Conservation (phyloP, 768 basidiomycete genomes). For the Tremella yokohamensis region DNA sequence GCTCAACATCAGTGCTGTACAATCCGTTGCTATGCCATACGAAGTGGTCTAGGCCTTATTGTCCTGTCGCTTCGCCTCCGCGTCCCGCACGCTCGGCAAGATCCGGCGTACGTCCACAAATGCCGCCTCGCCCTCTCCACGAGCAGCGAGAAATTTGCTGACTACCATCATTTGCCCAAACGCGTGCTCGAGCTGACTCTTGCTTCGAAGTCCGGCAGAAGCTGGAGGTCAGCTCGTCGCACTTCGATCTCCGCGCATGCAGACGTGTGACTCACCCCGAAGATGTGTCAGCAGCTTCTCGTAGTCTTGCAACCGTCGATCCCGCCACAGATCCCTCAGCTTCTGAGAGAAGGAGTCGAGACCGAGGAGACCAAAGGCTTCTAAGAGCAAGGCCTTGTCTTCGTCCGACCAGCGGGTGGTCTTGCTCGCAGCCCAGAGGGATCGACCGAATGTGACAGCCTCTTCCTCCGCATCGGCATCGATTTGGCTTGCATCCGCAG, state of each 20-base stretch:
- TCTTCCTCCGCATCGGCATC: no score
- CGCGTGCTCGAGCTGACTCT: conserved; percentile 6
- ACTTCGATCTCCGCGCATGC: background rate
- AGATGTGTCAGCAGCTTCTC: background rate
- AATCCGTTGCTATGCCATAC: no score
- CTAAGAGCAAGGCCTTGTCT: background rate
- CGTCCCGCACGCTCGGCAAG: background rate
- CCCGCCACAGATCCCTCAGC: conserved; percentile 5
- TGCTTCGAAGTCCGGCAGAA: background rate
- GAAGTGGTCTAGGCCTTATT: no score
- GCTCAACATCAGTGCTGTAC: no score
- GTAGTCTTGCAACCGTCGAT: background rate
- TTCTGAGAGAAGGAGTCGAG: background rate
- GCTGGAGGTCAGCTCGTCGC: background rate
- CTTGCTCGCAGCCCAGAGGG: no score
- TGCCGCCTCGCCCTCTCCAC: conserved; percentile 4
- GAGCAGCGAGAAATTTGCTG: background rate
- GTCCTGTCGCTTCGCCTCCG: no score
- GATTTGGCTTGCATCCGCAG: no score
- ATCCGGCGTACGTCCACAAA: conserved; percentile 6
- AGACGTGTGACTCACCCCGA: background rate
- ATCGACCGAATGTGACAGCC: no score
- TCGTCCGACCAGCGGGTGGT: background rate
- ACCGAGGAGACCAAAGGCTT: background rate
- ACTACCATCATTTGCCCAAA: background rate